Evolutionary conservation across 441 rosid species (phyloP).

Genomic region (Pelargonium myrrhifolium): DNA sequence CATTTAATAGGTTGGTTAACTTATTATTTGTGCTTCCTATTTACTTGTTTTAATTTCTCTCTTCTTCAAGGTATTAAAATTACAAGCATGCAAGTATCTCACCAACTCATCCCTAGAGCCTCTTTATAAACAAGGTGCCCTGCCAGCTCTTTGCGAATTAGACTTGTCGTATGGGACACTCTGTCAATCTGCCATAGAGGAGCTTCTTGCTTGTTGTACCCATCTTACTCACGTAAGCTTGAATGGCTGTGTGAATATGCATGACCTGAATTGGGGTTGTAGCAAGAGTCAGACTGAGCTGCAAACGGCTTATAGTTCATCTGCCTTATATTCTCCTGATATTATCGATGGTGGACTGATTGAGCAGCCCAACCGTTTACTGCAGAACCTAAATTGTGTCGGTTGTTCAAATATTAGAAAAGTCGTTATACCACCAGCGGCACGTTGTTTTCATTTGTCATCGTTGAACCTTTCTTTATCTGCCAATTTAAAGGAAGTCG

Average conservation of each 20-base stretch:
- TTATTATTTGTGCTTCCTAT: not conserved
- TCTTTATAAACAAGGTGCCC: conserved; percentile 75
- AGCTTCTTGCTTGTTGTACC: conserved; percentile 85
- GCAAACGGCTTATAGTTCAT: conserved; percentile 22
- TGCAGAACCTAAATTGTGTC: conserved; percentile 87
- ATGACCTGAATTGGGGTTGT: conserved; percentile 83
- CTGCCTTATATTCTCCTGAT: conserved; percentile 23
- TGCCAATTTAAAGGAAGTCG: conserved; percentile 78
- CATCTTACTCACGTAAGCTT: conserved; percentile 90
- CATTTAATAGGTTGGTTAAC: not conserved
- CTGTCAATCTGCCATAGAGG: conserved; percentile 82
- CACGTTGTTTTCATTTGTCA: conserved; percentile 63
- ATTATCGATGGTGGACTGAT: conserved; percentile 24
- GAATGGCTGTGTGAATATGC: conserved; percentile 90
- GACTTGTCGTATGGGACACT: conserved; percentile 94
- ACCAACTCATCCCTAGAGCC: conserved; percentile 82
- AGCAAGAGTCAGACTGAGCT: conserved; percentile 36
- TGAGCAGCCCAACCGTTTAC: conserved; percentile 55
- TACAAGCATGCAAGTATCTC: conserved; percentile 96
- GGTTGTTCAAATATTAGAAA: conserved; percentile 85
- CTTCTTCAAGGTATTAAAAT: conserved; percentile 61
- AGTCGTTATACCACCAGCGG: conserved; percentile 70
- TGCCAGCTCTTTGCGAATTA: conserved; percentile 70
- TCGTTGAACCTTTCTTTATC: conserved; percentile 84
- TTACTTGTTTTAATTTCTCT: not conserved